Evolutionary conservation across 495 filamentous ascomycete genomes (phyloP), one percentile per base, ranked within the genome.

Genomic region (Patellaria atrata): DNA sequence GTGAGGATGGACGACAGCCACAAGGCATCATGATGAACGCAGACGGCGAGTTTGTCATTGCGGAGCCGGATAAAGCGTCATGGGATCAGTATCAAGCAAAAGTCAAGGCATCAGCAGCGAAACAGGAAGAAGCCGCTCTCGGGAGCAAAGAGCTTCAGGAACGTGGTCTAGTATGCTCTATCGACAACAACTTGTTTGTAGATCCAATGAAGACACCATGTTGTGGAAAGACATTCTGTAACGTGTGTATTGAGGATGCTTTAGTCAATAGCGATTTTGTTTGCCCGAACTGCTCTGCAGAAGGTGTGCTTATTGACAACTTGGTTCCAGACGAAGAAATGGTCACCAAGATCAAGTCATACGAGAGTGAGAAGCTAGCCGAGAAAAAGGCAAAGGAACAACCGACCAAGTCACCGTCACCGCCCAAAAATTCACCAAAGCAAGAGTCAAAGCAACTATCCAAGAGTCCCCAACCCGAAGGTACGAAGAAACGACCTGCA

Each of bases 81-180:
- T 99, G 89, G 86, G 82, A 94, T 50, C 67, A 91, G 53, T 94
- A 84, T 62, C 89, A 96, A 62, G 86, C 81, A 51, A 94, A 93
- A 60, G 61, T 65, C 10, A 85, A 91, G 56, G 76, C 78, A 35
- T 80, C 82, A 23, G 74, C 79, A 22, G 82, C 80, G 14, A 80
- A 80, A 6, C 73, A 79, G 27, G 75, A 79, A 41, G 69, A 65
- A 32, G 75, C 70, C 24, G 78, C 66, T 35, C 71, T 79, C 47
- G 80, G 75, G 45, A 79, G 77, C 57, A 77, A 77, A 58, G 77
- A 79, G 43, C 58, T 93, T 44, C 79, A 82, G 59, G 80, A 84
- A 57, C 75, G 68, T 48, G 91, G 89, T 35, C 62, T 97, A 48
- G 75, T 86, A 58, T 97, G 89, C 67, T 65, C 82, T 46, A 80